Percentiles rank a stretch among this genome's conserved stretches.
These are phyloP conservation scores for Tricholoma flavovirens DNA, from an alignment of 768 basidiomycete species.

Conservation along the genomic window DNA sequence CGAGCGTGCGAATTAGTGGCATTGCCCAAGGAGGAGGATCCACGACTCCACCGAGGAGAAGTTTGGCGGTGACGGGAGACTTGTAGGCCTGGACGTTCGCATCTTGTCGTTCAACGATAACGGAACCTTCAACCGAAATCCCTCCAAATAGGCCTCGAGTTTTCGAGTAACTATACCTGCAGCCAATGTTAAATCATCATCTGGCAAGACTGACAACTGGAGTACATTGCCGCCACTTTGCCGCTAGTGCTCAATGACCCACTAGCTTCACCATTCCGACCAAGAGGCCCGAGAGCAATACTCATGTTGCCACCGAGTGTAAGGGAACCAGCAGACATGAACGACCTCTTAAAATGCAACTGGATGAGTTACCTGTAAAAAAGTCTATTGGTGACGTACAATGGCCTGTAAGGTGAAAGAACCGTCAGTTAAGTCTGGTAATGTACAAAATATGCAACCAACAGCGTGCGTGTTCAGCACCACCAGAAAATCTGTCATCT, in stretches of 20 bases:
- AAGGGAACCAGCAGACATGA: constrained; percentile 92
- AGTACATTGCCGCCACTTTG: constrained; percentile 85
- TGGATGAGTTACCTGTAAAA: neutral
- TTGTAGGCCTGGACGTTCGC: constrained; percentile 82
- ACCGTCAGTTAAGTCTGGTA: constrained; percentile 3
- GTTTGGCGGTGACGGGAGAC: constrained; percentile 66
- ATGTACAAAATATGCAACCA: constrained; percentile 21
- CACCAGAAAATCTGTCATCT: constrained; percentile 88
- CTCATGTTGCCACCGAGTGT: constrained; percentile 90
- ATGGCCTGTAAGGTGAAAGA: constrained; percentile 42
- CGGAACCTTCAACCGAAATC: constrained; percentile 80
- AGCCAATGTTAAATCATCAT: constrained; percentile 5
- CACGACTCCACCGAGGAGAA: constrained; percentile 74
- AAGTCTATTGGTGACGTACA: constrained; percentile 35
- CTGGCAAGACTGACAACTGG: neutral
- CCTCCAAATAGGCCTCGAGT: constrained; percentile 94
- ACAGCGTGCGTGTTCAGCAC: constrained; percentile 82
- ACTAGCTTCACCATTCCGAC: constrained; percentile 89
- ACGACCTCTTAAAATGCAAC: constrained; percentile 48
- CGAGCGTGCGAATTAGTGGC: constrained; percentile 68
- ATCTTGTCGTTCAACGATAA: constrained; percentile 92
- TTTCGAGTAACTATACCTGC: constrained; percentile 86
- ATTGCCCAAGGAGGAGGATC: constrained; percentile 75
- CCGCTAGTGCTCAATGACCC: constrained; percentile 82
- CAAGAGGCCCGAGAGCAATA: constrained; percentile 84